These are phyloP conservation scores for Solanum peruvianum DNA, from an alignment of 257 asterid species.

Conservation along the genomic window DNA sequence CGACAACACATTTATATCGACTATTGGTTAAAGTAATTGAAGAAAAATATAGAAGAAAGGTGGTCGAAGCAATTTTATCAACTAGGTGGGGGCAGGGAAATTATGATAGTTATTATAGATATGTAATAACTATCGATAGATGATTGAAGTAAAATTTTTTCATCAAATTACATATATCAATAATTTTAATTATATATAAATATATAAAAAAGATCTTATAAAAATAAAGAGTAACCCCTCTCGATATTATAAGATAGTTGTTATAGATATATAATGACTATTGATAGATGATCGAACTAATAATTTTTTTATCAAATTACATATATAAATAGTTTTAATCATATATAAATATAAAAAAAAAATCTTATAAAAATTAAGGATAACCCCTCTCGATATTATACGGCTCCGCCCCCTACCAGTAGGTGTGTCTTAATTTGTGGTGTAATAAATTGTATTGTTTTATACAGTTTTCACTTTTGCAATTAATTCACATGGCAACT, in stretches of 20 bases:
- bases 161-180: too few species aligned
- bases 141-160: too few species aligned
- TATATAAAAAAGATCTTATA: too few species aligned
- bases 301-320: too few species aligned
- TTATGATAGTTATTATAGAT: not conserved
- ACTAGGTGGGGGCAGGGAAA: not conserved
- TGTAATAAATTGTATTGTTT: not conserved
- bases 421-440: not conserved
- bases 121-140: too few species aligned
- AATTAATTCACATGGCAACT: not conserved
- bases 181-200: too few species aligned
- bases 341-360: too few species aligned
- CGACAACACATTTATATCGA: not conserved
- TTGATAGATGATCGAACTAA: too few species aligned
- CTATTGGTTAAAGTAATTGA: too few species aligned
- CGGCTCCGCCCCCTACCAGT: not conserved
- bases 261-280: not conserved
- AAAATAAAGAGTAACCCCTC: not conserved
- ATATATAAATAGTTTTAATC: too few species aligned
- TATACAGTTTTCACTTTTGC: not conserved
- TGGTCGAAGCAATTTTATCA: not conserved
- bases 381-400: not conserved
- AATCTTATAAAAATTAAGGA: too few species aligned
- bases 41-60: not conserved
- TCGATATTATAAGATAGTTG: too few species aligned